Evolutionary conservation across 495 filamentous ascomycete genomes (phyloP).

Genomic region (Aspergillus sclerotiicarbonarius): DNA sequence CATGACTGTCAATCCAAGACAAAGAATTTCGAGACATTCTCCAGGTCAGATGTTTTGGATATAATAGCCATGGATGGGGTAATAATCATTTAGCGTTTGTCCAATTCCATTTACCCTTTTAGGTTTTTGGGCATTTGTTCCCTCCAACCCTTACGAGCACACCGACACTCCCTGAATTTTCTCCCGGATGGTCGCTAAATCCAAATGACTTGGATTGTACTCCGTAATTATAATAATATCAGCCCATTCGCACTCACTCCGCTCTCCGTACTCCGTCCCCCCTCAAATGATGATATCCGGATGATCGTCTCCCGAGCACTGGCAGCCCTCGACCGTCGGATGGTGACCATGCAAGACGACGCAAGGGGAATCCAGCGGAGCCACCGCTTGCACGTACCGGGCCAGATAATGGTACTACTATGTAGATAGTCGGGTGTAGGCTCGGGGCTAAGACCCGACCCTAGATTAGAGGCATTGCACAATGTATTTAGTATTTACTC

Average conservation of each 20-base stretch:
- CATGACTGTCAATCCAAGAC: background rate
- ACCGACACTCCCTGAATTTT: background rate
- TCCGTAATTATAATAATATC: background rate
- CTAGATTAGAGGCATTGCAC: too few relatives aligned
- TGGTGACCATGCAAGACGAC: slow-evolving; percentile 12
- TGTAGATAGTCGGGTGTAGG: background rate
- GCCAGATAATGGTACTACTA: background rate
- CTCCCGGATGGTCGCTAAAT: background rate
- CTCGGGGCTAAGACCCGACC: background rate
- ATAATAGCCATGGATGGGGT: background rate
- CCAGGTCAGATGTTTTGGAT: slow-evolving; percentile 1
- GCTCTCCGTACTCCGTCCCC: background rate
- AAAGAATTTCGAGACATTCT: background rate
- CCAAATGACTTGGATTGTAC: too few relatives aligned
- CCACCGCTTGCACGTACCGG: slow-evolving; percentile 19
- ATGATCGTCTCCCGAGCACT: slow-evolving; percentile 21
- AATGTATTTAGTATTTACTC: too few relatives aligned
- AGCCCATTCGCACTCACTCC: background rate
- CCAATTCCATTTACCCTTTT: background rate
- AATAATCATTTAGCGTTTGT: background rate
- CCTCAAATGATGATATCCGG: slow-evolving; percentile 12
- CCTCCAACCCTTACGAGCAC: background rate
- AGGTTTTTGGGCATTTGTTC: background rate
- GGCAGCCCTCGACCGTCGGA: slow-evolving; percentile 2
- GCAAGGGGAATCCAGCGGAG: slow-evolving; percentile 16